Percentiles rank a stretch among this genome's conserved stretches.
Evolutionary conservation across 176 grass and related monocot species (phyloP).

Genomic region (maize (Zea mays)): Zm-B73-REFERENCE-NAM-5.0 NC_050096.1:65114001-65114500

Average conservation of each 20-base stretch:
- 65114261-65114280: neutral
- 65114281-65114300: neutral
- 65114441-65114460: conserved; percentile 49
- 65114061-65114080: neutral
- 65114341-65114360: neutral
- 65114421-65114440: conserved; percentile 52
- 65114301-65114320: neutral
- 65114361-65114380: conserved; percentile 27
- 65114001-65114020: too few relatives aligned
- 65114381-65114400: conserved; percentile 54
- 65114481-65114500: conserved; percentile 84
- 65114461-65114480: conserved; percentile 77
- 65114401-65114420: conserved; percentile 61
- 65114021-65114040: too few relatives aligned
- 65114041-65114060: neutral
- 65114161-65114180: too few relatives aligned
- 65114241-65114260: neutral
- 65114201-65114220: too few relatives aligned
- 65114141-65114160: too few relatives aligned
- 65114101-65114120: neutral
- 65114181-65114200: too few relatives aligned
- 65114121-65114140: neutral
- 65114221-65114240: neutral
- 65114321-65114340: conserved; percentile 5
- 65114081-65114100: neutral